Conservation (phyloP, 2,329 filamentous ascomycete species). For the Trichoderma atroviride region DNA sequence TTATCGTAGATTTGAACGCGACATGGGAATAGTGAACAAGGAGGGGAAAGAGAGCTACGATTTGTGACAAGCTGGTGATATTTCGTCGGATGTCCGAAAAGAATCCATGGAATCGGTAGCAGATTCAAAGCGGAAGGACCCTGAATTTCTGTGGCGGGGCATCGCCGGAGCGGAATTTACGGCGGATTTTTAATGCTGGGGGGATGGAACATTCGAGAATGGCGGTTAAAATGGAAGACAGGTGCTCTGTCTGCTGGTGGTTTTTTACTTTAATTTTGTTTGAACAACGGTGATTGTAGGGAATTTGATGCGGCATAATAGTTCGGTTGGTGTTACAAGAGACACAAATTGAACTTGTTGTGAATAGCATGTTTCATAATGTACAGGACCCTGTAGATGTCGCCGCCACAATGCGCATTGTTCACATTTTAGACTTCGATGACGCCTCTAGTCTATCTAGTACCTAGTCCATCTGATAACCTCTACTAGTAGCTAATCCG, state of each 20-base stretch:
- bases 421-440: neutral
- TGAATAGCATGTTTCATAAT: neutral
- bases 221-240: neutral
- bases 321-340: neutral
- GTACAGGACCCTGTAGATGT: neutral
- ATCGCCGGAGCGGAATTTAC: neutral
- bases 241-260: neutral
- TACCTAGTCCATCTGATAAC: too few species aligned
- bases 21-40: neutral
- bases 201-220: constrained; percentile 25
- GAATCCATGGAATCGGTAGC: neutral
- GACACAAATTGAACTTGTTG: neutral
- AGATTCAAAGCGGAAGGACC: constrained; percentile 13
- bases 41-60: neutral
- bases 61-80: neutral
- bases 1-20: neutral
- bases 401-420: neutral
- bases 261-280: neutral
- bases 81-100: neutral
- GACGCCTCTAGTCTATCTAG: neutral
- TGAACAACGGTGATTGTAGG: neutral
- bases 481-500: neutral
- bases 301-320: fast-evolving
- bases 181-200: constrained; percentile 21
- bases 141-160: constrained; percentile 17